These are phyloP conservation scores for Jamesozyma piceae DNA, from an alignment of 805 yeast species.

Conservation along the genomic window DNA sequence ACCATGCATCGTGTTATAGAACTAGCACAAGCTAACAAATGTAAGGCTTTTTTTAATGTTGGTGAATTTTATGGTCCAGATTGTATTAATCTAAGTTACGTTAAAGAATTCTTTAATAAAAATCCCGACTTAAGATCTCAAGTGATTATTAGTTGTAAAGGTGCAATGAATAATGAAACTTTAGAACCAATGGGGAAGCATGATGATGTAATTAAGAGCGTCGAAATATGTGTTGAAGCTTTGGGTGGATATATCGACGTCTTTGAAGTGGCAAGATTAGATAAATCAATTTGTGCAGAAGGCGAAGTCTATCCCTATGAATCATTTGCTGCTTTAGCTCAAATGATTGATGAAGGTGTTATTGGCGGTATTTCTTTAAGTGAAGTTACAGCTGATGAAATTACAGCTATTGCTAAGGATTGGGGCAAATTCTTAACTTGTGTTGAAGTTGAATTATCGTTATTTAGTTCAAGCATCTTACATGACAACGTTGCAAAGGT, in stretches of 20 bases:
- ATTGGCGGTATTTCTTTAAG: conserved; percentile 66
- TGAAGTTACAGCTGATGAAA: conserved; percentile 57
- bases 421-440: conserved; percentile 45
- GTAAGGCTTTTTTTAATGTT: conserved; percentile 50
- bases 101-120: conserved; percentile 47
- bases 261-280: conserved; percentile 69
- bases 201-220: conserved; percentile 39
- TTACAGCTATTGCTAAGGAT: conserved; percentile 47
- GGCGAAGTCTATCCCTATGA: conserved; percentile 38
- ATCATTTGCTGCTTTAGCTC: conserved; percentile 46
- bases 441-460: conserved; percentile 73
- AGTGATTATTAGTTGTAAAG: conserved; percentile 59
- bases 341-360: conserved; percentile 51
- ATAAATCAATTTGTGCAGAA: conserved; percentile 25
- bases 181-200: conserved; percentile 42
- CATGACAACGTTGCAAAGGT: conserved; percentile 54
- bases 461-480: conserved; percentile 55
- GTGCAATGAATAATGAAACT: conserved; percentile 38
- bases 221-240: conserved; percentile 35
- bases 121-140: conserved; percentile 49
- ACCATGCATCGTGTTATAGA: conserved; percentile 45
- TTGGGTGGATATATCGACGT: conserved; percentile 46
- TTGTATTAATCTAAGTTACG: conserved; percentile 43
- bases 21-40: conserved; percentile 21
- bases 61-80: conserved; percentile 71